A percentile compares a stretch with the other conserved stretches of the same genome.
These are phyloP conservation scores for Heimioporus punctisporus DNA, from an alignment of 1,284 basidiomycete species.

Conservation along the genomic window DNA sequence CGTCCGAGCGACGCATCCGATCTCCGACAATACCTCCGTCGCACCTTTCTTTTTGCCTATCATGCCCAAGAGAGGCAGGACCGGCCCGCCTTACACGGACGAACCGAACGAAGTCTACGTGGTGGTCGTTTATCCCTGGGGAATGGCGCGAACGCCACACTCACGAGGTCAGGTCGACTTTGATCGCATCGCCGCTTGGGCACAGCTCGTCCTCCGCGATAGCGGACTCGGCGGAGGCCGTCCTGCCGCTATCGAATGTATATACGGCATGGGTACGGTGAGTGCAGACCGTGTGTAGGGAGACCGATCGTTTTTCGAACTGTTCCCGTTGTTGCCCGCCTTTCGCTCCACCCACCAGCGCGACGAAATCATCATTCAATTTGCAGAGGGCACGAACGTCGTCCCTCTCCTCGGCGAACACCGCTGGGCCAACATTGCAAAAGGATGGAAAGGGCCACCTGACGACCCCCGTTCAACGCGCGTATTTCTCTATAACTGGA, in stretches of 20 bases:
- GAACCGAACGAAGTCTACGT: conserved; percentile 21
- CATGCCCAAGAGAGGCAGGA: conserved; percentile 15
- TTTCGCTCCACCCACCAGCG: conserved; percentile 16
- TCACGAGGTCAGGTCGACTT: conserved; percentile 16
- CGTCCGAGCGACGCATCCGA: conserved; percentile 4
- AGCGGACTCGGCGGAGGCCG: conserved; percentile 11
- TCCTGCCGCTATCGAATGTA: conserved; percentile 20
- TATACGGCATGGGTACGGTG: conserved; percentile 33
- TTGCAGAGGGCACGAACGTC: conserved; percentile 23
- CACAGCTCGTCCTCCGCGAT: conserved; percentile 24
- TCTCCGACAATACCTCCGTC: conserved; percentile 13
- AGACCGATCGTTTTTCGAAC: conserved; percentile 2
- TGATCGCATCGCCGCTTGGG: conserved; percentile 27
- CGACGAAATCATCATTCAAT: conserved; percentile 32
- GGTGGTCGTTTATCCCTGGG: conserved; percentile 28
- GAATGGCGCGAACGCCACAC: conserved; percentile 7
- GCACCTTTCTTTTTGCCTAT: no score
- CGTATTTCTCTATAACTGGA: conserved; percentile 34
- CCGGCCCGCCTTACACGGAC: conserved; percentile 31
- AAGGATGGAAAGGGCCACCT: neutral
- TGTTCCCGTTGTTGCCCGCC: neutral
- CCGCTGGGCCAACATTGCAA: conserved; percentile 18
- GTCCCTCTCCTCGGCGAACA: conserved; percentile 32
- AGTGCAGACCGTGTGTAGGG: conserved; percentile 8
- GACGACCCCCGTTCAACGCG: conserved; percentile 18